Conservation (phyloP, 805 yeast species). For the Starmerella bombi region DNA sequence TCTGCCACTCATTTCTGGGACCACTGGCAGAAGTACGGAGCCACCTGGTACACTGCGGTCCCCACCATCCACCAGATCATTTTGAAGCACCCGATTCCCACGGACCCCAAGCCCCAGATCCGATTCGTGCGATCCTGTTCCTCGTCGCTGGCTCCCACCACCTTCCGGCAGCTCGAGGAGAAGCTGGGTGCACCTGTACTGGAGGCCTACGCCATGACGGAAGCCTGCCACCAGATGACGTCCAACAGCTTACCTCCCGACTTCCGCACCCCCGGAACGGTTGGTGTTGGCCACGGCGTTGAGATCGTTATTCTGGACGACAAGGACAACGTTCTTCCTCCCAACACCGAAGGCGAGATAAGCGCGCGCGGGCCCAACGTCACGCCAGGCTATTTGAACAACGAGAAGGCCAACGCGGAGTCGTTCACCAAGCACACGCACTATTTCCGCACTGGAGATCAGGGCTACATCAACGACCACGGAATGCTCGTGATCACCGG, state of each 20-base stretch:
- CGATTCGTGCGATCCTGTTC: conserved; percentile 64
- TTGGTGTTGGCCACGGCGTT: conserved; percentile 61
- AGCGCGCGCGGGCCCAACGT: conserved; percentile 55
- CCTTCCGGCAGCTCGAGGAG: conserved; percentile 43
- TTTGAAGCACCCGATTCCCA: conserved; percentile 40
- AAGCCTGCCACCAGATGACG: conserved; percentile 70
- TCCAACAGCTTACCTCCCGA: conserved; percentile 58
- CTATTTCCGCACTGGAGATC: conserved; percentile 70
- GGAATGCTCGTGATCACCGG: conserved; percentile 53
- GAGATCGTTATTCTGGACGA: conserved; percentile 45
- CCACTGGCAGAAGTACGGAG: conserved; percentile 37
- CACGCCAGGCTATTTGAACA: conserved; percentile 59
- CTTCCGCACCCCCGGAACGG: conserved; percentile 54
- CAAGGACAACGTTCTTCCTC: conserved; percentile 34
- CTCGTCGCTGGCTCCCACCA: conserved; percentile 54
- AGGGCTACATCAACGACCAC: conserved; percentile 48
- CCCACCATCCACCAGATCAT: conserved; percentile 64
- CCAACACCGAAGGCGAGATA: conserved; percentile 55
- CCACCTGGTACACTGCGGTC: conserved; percentile 65
- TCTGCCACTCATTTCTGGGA: conserved; percentile 50
- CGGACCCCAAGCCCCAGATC: conserved; percentile 36
- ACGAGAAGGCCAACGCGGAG: conserved; percentile 55
- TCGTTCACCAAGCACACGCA: conserved; percentile 42
- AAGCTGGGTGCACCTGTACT: conserved; percentile 53
- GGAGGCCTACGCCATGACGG: conserved; percentile 74